Percentiles rank a stretch among this genome's conserved stretches.
phyloP scores from a whole-genome alignment of 2,329 filamentous ascomycete genomes.

The Alternaria arborescens region DNA sequence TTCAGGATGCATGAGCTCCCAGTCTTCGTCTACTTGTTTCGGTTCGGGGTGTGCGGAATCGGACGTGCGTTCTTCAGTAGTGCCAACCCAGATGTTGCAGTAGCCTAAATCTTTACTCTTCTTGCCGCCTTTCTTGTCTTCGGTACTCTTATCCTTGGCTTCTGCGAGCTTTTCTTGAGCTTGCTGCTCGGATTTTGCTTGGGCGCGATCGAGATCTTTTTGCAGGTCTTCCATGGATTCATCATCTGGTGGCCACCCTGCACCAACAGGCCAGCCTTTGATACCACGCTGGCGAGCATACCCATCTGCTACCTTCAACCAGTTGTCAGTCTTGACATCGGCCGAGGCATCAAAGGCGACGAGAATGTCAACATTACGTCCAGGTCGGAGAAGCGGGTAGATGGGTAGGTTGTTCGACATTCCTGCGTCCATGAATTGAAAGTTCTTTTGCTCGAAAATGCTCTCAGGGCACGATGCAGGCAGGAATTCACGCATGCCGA shows the following conservation, averaged over 20 bases:
- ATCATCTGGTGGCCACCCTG: conserved; percentile 82
- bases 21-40: conserved; percentile 68
- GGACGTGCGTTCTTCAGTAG: conserved; percentile 74
- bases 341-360: conserved; percentile 95
- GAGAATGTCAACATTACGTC: conserved; percentile 86
- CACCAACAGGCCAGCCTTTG: conserved; percentile 92
- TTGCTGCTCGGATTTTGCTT: conserved; percentile 67
- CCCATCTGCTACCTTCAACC: conserved; percentile 92
- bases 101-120: conserved; percentile 71
- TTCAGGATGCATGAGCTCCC: conserved; percentile 74
- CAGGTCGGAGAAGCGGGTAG: conserved; percentile 89
- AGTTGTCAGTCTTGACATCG: conserved; percentile 93
- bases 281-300: conserved; percentile 90
- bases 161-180: conserved; percentile 70
- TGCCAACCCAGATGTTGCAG: conserved; percentile 96
- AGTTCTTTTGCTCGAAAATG: conserved; percentile 73
- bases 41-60: conserved; percentile 62
- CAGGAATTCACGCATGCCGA: conserved; percentile 79
- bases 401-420: conserved; percentile 99
- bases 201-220: conserved; percentile 72
- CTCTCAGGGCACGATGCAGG: conserved; percentile 80
- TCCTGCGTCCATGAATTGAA: conserved; percentile 84
- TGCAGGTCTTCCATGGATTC: conserved; percentile 68
- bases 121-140: conserved; percentile 38
- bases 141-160: conserved; percentile 55